Conservation (phyloP, 2,329 filamentous ascomycete species). For the Aspergillus ibericus region DNA sequence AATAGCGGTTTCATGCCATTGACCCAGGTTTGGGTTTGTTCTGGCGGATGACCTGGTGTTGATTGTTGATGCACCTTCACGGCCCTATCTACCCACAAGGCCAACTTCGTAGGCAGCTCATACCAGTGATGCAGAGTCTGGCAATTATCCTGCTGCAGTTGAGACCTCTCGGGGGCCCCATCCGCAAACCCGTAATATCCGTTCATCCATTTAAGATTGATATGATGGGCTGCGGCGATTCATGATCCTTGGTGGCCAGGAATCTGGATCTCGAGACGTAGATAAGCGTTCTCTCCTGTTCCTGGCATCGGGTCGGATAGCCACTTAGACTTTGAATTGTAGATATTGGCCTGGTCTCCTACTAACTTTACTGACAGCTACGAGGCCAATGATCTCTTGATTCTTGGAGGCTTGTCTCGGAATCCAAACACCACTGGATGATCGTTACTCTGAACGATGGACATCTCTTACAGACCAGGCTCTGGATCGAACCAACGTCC, state of each 20-base stretch:
- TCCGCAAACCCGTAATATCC: not conserved
- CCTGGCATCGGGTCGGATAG: slow-evolving; percentile 5
- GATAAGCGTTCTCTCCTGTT: slow-evolving; percentile 7
- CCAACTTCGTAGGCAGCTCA: not conserved
- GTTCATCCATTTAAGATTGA: not conserved
- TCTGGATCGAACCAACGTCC: not conserved
- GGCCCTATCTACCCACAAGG: not conserved
- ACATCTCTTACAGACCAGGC: not conserved
- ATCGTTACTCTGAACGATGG: not conserved
- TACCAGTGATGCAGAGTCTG: not conserved
- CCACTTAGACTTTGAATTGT: slow-evolving; percentile 5
- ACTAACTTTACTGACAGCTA: not conserved
- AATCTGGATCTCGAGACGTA: not conserved
- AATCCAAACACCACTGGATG: not conserved
- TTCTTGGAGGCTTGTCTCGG: not conserved
- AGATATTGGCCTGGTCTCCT: not conserved
- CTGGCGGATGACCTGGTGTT: not conserved
- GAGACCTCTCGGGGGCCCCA: not conserved
- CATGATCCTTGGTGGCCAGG: not conserved
- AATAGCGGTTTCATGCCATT: not conserved
- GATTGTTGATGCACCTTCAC: not conserved
- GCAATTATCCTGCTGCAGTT: not conserved
- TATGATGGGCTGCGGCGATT: not conserved
- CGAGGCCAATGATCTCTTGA: not conserved
- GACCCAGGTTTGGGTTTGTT: not conserved